Evolutionary conservation across 2,329 filamentous ascomycete species (phyloP).

Genomic region (Colletotrichum sp.): DNA sequence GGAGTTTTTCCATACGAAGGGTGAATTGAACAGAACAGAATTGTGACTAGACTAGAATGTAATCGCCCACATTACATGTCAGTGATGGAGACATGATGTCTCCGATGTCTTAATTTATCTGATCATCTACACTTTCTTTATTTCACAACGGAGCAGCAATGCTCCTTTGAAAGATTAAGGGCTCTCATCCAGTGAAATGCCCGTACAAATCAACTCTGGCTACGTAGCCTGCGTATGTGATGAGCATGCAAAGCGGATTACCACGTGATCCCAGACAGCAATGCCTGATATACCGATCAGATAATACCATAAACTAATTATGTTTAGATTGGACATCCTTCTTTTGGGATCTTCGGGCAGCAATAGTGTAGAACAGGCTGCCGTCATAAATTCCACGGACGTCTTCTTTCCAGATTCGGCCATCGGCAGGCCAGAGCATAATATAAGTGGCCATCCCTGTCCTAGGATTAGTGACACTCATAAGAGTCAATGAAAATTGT

Average conservation of each 20-base stretch:
- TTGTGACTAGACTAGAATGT: too few relatives aligned
- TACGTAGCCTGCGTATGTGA: not conserved
- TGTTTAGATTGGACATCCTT: not conserved
- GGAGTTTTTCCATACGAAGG: too few relatives aligned
- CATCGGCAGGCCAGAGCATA: slow-evolving; percentile 58
- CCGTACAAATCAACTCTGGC: not conserved
- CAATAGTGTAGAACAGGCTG: slow-evolving; percentile 16
- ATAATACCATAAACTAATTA: not conserved
- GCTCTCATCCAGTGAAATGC: not conserved
- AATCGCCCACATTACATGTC: accelerated
- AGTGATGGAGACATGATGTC: not conserved
- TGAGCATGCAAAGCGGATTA: not conserved
- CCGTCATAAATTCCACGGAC: slow-evolving; percentile 28
- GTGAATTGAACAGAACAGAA: too few relatives aligned
- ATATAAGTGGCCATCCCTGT: slow-evolving; percentile 45
- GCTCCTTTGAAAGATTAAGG: not conserved
- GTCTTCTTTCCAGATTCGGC: slow-evolving; percentile 62
- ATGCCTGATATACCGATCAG: not conserved
- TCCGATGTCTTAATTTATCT: not conserved
- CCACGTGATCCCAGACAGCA: not conserved
- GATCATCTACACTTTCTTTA: accelerated
- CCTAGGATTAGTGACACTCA: not conserved
- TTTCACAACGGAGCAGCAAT: not conserved
- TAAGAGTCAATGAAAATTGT: not conserved
- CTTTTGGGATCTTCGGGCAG: not conserved